Base-by-base conservation (phyloP, 164 flowering plant genomes). In the Akebia trifoliata region DNA sequence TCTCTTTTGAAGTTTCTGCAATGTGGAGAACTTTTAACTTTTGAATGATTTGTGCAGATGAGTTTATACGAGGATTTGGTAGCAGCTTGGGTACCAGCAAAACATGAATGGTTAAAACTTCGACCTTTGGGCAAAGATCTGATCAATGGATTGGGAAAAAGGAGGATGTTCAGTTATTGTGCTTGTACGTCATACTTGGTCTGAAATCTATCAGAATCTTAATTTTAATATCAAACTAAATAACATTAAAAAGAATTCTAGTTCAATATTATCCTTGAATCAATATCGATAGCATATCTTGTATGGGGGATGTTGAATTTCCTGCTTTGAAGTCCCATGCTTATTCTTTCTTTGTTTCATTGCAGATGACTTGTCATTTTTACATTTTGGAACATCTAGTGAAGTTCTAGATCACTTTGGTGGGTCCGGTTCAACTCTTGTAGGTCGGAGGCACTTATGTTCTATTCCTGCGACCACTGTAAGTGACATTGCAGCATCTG, bases 71-170 rank as follows among this genome's bases (percentile, higher is more conserved):
- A 94, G 71, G 99, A 94, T 68, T 74, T 94, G 50, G 96, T 94
- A 21, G 96, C 97, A n/a, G 96, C 96, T 66, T 94, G 95, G 97
- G 97, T 94, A n/a, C 96, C 96, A 54, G 76, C 90, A 60, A 94
- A 73, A 64, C 97, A 94, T 76, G 81, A 86, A 44, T 94, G 99
- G 99, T 63, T 94, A 74, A 71, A 54, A 58, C 39, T 24, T 47
- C 91, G 94, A 36, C 95, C 97, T 25, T 34, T 79, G 65, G 99
- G 97, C 20, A 72, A 77, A 71, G 90, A 82, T 63, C 70, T 94
- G 40, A 69, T 94, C 49, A 56, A 56, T 46, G 76, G 75, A 51
- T 69, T 94, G 74, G 99, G 99, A 63, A 81, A 74, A 49, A 78
- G 81, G 42, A 77, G 49, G 61, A 79, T 94, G 93, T 86, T 77